Evolutionary conservation across 2,329 filamentous ascomycete species (phyloP).

Genomic region (Rutstroemia sp.): DNA sequence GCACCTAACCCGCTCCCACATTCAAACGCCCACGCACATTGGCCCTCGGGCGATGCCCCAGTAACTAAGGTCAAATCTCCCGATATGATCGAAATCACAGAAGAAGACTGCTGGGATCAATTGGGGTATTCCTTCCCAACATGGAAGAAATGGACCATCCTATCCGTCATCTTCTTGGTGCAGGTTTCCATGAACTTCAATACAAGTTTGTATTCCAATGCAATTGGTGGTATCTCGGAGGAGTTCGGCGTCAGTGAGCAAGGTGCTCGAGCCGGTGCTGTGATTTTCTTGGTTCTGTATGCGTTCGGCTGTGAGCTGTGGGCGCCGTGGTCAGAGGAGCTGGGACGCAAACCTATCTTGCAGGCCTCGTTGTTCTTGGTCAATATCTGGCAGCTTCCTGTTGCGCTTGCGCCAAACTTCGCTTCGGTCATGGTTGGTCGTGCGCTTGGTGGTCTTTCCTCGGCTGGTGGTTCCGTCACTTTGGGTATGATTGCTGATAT

Average conservation of each 20-base stretch:
- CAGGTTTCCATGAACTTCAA: slow-evolving; percentile 77
- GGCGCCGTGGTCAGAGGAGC: slow-evolving; percentile 82
- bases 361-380: slow-evolving; percentile 67
- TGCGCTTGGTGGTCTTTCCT: slow-evolving; percentile 61
- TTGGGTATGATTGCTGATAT: slow-evolving; percentile 70
- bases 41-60: background rate
- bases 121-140: slow-evolving; percentile 54
- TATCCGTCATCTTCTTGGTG: slow-evolving; percentile 65
- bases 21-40: background rate
- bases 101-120: slow-evolving; percentile 57
- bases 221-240: slow-evolving; percentile 53
- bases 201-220: slow-evolving; percentile 67
- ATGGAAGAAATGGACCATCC: slow-evolving; percentile 63
- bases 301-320: slow-evolving; percentile 83
- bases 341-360: slow-evolving; percentile 69
- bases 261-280: slow-evolving; percentile 64
- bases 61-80: background rate
- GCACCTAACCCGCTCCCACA: background rate
- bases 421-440: slow-evolving; percentile 62
- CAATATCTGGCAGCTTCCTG: slow-evolving; percentile 69
- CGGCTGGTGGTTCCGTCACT: slow-evolving; percentile 66
- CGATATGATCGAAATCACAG: slow-evolving; percentile 35
- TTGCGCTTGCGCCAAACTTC: slow-evolving; percentile 68
- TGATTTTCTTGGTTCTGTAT: slow-evolving; percentile 72
- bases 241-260: slow-evolving; percentile 63